Evolutionary conservation across 73 alveolate species (phyloP).

Genomic region (Paramecium bursaria): DNA sequence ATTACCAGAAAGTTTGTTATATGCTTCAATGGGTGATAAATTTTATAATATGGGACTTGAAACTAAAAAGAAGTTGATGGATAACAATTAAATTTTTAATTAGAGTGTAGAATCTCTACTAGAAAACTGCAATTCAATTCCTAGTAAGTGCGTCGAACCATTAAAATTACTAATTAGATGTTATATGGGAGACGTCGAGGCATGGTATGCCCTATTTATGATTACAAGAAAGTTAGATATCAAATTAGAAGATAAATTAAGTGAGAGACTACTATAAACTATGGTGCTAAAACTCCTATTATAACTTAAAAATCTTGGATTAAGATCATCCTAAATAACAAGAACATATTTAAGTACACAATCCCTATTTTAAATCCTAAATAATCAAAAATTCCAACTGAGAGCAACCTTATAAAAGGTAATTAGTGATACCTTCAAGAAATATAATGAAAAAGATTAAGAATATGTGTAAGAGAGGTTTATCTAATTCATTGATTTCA

Average conservation of each 20-base stretch:
- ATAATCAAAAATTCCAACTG: not conserved
- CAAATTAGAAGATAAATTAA: not conserved
- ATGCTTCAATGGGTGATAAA: slow-evolving; percentile 34
- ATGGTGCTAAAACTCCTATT: not conserved
- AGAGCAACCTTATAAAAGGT: not conserved
- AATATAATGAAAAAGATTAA: slow-evolving; percentile 6
- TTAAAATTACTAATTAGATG: slow-evolving; percentile 41
- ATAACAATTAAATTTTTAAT: slow-evolving; percentile 2
- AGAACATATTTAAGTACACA: not conserved
- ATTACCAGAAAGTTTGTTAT: slow-evolving; percentile 25
- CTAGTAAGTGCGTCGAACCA: not conserved
- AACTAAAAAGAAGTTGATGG: not conserved
- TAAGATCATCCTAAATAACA: slow-evolving; percentile 6
- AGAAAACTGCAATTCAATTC: slow-evolving; percentile 9
- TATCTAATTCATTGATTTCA: not conserved
- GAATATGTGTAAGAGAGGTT: not conserved
- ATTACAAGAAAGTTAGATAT: slow-evolving; percentile 17
- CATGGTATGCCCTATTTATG: slow-evolving; percentile 32
- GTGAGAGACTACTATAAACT: slow-evolving; percentile 34
- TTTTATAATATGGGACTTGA: not conserved
- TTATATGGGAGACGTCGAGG: slow-evolving; percentile 46
- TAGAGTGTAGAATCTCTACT: slow-evolving; percentile 7
- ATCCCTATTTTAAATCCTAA: not conserved
- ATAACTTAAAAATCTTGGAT: slow-evolving; percentile 25
- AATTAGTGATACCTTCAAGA: not conserved